Evolutionary conservation across 176 grass and related monocot species (phyloP).

Genomic region (Tuctoria greenei): DNA sequence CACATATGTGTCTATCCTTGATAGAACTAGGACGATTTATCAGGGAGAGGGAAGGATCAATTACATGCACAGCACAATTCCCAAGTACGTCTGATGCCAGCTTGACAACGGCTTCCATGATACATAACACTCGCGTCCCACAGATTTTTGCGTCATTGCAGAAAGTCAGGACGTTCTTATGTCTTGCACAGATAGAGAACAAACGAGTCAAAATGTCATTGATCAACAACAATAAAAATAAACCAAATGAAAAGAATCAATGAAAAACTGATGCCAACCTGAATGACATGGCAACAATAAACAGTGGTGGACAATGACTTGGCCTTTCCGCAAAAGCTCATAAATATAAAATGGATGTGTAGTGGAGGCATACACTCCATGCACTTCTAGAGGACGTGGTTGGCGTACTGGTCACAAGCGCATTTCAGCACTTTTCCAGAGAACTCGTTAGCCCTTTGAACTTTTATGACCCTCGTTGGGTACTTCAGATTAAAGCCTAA

Average conservation of each 20-base stretch:
- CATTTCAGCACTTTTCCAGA: constrained; percentile 40
- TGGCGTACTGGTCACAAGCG: constrained; percentile 50
- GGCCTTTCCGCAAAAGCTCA: constrained; percentile 30
- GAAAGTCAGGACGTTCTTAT: constrained; percentile 46
- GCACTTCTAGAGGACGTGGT: constrained; percentile 58
- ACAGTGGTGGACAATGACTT: constrained; percentile 39
- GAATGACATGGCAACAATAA: constrained; percentile 51
- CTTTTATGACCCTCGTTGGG: constrained; percentile 38
- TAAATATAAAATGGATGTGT: constrained; percentile 38
- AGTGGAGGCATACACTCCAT: constrained; percentile 55
- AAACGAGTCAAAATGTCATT: neutral
- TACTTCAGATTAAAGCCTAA: constrained; percentile 58
- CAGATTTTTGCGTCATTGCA: constrained; percentile 37
- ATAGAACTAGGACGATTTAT: neutral
- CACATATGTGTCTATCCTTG: no score
- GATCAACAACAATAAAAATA: neutral
- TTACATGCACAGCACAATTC: constrained; percentile 62
- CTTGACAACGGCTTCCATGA: constrained; percentile 27
- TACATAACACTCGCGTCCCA: constrained; percentile 24
- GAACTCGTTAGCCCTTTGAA: constrained; percentile 53
- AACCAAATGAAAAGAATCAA: neutral
- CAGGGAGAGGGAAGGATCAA: neutral
- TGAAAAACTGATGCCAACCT: constrained; percentile 35
- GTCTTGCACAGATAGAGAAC: neutral
- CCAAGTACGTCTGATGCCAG: constrained; percentile 43